phyloP scores from a whole-genome alignment of 2,329 filamentous ascomycete species.

The Myriosclerotinia curreyana region DNA sequence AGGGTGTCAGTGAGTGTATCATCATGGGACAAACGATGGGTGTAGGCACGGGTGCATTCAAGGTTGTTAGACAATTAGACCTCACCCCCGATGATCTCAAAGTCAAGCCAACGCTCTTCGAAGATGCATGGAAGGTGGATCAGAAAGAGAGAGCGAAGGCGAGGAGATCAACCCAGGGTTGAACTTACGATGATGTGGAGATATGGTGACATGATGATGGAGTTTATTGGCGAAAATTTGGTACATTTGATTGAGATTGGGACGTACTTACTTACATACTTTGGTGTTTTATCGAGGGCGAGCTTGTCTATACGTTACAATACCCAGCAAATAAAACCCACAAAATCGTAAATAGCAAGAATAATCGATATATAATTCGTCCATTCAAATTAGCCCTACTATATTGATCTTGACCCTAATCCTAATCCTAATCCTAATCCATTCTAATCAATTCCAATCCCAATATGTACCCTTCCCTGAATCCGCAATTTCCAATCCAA shows the following conservation, averaged over 20 bases:
- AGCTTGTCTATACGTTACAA: conserved; percentile 15
- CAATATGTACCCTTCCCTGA: not conserved
- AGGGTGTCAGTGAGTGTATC: conserved; percentile 94
- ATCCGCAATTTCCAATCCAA: not conserved
- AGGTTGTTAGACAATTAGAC: conserved; percentile 76
- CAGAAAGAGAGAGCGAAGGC: conserved; percentile 34
- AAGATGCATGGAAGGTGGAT: conserved; percentile 58
- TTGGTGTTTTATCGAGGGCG: conserved; percentile 8
- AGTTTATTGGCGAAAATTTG: conserved; percentile 9
- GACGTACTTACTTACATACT: not conserved
- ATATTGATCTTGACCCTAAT: not conserved
- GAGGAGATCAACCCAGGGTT: not conserved
- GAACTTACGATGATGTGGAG: conserved; percentile 6
- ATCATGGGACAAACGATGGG: conserved; percentile 97
- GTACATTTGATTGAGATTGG: conserved; percentile 2
- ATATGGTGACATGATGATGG: conserved; percentile 4
- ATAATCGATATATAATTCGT: not conserved
- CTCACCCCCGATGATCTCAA: conserved; percentile 56
- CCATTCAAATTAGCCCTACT: not conserved
- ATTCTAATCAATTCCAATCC: not conserved
- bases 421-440: not conserved
- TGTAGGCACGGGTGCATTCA: conserved; percentile 87
- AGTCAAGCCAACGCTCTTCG: conserved; percentile 60
- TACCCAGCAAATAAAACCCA: conserved; percentile 20
- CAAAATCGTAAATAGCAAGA: conserved; percentile 24